Evolutionary conservation across 2,329 filamentous ascomycete genomes (phyloP).

Genomic region (Xylariaceae sp.): DNA sequence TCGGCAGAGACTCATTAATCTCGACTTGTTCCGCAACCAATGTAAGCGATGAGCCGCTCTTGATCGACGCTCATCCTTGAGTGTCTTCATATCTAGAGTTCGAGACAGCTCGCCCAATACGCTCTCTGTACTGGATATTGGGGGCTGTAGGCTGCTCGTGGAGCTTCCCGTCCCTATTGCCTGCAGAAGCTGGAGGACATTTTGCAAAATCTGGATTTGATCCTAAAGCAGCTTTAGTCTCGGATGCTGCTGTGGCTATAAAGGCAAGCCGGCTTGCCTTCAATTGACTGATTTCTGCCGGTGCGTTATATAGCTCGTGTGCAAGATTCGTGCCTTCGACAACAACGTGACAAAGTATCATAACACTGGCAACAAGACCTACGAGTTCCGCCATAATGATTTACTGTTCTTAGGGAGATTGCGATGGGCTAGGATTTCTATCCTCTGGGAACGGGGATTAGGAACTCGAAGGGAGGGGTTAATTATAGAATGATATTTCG

Average conservation of each 20-base stretch:
- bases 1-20: not conserved
- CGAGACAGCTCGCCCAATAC: not conserved
- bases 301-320: not conserved
- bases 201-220: not conserved
- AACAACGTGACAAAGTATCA: not conserved
- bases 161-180: not conserved
- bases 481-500: too few relatives aligned
- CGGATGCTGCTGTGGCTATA: not conserved
- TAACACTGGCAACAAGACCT: not conserved
- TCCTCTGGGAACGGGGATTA: too few relatives aligned
- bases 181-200: not conserved
- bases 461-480: too few relatives aligned
- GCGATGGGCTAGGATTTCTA: too few relatives aligned
- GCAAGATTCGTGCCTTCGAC: not conserved
- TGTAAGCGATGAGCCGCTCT: not conserved
- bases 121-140: not conserved
- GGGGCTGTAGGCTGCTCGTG: not conserved
- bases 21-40: not conserved
- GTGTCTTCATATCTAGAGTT: not conserved
- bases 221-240: not conserved
- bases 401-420: too few relatives aligned
- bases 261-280: not conserved
- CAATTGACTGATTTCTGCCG: not conserved
- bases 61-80: not conserved
- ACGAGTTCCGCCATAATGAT: too few relatives aligned